Evolutionary conservation across 805 yeast species (phyloP), one percentile per base, ranked within the genome.

Genomic region (Clavispora santaluciae): DNA sequence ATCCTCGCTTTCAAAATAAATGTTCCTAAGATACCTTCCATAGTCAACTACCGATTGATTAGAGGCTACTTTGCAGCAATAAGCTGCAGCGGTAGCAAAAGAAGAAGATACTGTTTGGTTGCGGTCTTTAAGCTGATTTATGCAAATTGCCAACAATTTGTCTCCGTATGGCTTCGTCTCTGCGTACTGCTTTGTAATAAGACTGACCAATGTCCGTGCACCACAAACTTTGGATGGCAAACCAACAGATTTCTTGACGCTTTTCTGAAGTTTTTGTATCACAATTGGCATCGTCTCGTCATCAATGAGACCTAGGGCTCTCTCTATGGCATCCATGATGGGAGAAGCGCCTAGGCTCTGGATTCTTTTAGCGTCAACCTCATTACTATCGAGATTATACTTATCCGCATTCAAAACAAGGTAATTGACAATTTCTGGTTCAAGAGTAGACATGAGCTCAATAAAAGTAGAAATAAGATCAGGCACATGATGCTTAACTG

Each of bases 201-300:
- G 58, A 15, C 78, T 72, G 6, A 83, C 86, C 9, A 90, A 59
- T 0, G 89, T 81, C 46, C 80, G 75, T 5, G 95, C 78, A 0
- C 91, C 89, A 18, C 90, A 87, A 0, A 86, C 88, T 54, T 91
- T 88, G 0, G 97, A 87, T 0, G 98, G 97, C 11, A 93, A 67
- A 0, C 98, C 98, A 16, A 90, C 86, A 0, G 95, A 77, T 41
- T 69, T 74, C 45, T 79, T 79, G 7, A 86, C 76, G 2, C 87
- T 75, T 16, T 62, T 55, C 17, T 75, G 73, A 22, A 88, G 63
- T 28, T 64, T 67, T 2, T 64, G 67, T 3, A 86, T 66, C 24
- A 79, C 61, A 10, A 68, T 70, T 1, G 67, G 72, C 64, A 79
- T 66, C 18, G 68, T 61, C 1, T 66, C 67, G 18, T 63, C 68